Conservation (phyloP, 1,284 basidiomycete species). For the Papiliotrema fonsecae region DNA sequence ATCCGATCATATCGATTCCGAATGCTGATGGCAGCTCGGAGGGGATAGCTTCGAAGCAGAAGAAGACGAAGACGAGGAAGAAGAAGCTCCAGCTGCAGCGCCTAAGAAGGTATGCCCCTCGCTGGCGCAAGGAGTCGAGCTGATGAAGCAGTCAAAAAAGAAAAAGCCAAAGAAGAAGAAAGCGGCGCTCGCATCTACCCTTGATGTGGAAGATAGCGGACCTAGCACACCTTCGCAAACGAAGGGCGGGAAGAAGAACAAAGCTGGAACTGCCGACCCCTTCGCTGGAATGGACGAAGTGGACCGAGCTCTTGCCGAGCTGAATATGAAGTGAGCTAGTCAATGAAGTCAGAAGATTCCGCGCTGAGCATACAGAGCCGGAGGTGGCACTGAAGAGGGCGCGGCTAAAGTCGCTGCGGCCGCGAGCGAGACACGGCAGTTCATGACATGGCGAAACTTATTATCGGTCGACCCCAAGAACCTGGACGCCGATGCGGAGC, state of each 20-base stretch:
- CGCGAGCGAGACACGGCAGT: constrained; percentile 4
- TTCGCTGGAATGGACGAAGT: constrained; percentile 61
- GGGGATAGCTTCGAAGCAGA: constrained; percentile 25
- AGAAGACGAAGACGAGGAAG: constrained; percentile 28
- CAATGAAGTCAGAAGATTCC: background rate
- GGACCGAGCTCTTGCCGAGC: constrained; percentile 73
- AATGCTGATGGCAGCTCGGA: constrained; percentile 24
- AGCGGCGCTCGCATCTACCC: constrained; percentile 14
- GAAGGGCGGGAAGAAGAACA: constrained; percentile 58
- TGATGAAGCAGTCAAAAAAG: constrained; percentile 44
- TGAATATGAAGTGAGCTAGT: constrained; percentile 63
- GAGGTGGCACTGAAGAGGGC: constrained; percentile 13
- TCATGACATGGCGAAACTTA: constrained; percentile 50
- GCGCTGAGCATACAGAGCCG: constrained; percentile 15
- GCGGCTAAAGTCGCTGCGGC: constrained; percentile 1
- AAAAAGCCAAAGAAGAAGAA: constrained; percentile 44
- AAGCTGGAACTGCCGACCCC: constrained; percentile 28
- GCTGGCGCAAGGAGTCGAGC: background rate
- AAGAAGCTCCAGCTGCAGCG: constrained; percentile 12
- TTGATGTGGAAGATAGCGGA: constrained; percentile 1
- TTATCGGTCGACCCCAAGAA: constrained; percentile 70
- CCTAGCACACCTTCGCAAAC: constrained; percentile 19
- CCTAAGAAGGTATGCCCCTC: constrained; percentile 32
- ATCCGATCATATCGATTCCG: background rate
- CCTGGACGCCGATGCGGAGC: constrained; percentile 79